These are phyloP conservation scores for Panaeolus cyanescens DNA, from an alignment of 768 basidiomycete species.

Conservation along the genomic window DNA sequence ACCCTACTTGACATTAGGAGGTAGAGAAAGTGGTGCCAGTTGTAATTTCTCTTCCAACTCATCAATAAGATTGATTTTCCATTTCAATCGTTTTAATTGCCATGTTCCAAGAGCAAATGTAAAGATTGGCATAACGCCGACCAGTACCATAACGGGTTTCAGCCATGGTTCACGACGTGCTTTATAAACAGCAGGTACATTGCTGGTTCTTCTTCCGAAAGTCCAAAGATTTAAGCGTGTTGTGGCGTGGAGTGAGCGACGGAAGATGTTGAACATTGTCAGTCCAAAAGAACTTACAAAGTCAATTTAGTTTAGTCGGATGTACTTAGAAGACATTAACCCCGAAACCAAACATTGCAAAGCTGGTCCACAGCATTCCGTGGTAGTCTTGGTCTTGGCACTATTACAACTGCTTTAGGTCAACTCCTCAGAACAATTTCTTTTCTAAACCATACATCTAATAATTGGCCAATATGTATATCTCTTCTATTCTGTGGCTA, in stretches of 20 bases:
- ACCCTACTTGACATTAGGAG: slow-evolving; percentile 77
- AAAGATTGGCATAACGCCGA: slow-evolving; percentile 88
- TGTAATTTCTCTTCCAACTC: slow-evolving; percentile 90
- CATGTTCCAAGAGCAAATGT: slow-evolving; percentile 90
- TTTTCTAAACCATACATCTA: neutral
- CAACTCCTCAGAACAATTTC: neutral
- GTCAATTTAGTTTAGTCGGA: neutral
- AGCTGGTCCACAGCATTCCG: neutral
- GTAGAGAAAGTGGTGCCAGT: slow-evolving; percentile 75
- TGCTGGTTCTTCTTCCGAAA: slow-evolving; percentile 15
- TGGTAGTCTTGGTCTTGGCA: neutral
- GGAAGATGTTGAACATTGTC: slow-evolving; percentile 9
- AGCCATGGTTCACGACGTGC: slow-evolving; percentile 62
- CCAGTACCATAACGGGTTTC: slow-evolving; percentile 69
- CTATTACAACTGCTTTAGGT: no score
- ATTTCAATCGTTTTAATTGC: slow-evolving; percentile 91
- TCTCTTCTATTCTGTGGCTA: no score
- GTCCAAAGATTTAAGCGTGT: slow-evolving; percentile 17
- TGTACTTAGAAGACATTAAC: neutral
- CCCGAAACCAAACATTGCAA: neutral
- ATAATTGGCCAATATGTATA: neutral
- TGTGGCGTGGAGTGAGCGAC: slow-evolving; percentile 22
- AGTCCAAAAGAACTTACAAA: neutral
- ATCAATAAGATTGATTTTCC: slow-evolving; percentile 94
- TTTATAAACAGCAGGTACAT: slow-evolving; percentile 53